A percentile compares a stretch with the other conserved stretches of the same genome.
Conservation (phyloP, 768 basidiomycete genomes). For the Boletus reticuloceps region DNA sequence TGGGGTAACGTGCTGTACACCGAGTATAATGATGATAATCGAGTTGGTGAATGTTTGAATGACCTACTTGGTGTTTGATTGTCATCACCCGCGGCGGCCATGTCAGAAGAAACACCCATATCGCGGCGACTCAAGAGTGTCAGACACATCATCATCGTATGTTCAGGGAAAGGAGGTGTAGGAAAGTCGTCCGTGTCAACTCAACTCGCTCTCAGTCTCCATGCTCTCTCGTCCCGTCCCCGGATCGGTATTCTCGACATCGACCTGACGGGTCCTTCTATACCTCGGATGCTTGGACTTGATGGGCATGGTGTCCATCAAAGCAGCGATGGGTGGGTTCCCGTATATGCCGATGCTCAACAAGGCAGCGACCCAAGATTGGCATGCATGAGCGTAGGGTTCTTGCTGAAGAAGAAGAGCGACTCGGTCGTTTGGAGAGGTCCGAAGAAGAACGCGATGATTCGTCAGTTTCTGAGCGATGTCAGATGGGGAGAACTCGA, state of each 20-base stretch:
- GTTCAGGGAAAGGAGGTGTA: slow-evolving; percentile 97
- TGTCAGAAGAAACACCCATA: slow-evolving; percentile 54
- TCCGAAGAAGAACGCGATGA: slow-evolving; percentile 99
- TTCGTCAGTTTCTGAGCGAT: slow-evolving; percentile 90
- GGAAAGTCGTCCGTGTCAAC: slow-evolving; percentile 97
- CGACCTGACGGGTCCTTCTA: slow-evolving; percentile 91
- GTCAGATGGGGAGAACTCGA: slow-evolving; percentile 96
- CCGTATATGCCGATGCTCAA: slow-evolving; percentile 81
- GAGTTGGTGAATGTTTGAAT: background rate
- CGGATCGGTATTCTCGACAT: slow-evolving; percentile 90
- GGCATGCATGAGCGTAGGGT: slow-evolving; percentile 96
- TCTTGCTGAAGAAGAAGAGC: slow-evolving; percentile 83
- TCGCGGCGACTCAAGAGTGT: slow-evolving; percentile 69
- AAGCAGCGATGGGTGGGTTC: slow-evolving; percentile 96
- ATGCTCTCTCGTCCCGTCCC: slow-evolving; percentile 60
- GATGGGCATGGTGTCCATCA: slow-evolving; percentile 89
- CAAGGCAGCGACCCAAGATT: slow-evolving; percentile 61
- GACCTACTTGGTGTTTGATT: no score
- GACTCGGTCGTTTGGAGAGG: slow-evolving; percentile 98
- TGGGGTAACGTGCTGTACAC: background rate
- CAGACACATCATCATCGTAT: slow-evolving; percentile 86
- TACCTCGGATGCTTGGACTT: slow-evolving; percentile 92
- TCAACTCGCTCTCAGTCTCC: slow-evolving; percentile 87
- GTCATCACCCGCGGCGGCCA: background rate
- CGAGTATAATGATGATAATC: slow-evolving; percentile 3